Conservation (phyloP, 2,329 filamentous ascomycete species). For the Fusarium temperatum region DNA sequence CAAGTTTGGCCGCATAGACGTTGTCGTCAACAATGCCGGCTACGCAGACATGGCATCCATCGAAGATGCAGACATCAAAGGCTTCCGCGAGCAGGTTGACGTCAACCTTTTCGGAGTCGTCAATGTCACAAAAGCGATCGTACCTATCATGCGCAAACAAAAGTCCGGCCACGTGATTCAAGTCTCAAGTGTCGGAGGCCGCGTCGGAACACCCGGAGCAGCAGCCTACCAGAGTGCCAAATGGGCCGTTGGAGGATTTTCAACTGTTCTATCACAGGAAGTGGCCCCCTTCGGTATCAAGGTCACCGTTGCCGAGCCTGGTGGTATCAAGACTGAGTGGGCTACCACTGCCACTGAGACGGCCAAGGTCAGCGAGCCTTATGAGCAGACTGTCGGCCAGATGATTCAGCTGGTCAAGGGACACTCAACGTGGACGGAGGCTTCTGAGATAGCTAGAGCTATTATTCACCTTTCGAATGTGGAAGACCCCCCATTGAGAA, state of each 20-base stretch:
- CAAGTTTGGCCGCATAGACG: constrained; percentile 65
- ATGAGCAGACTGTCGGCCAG: constrained; percentile 48
- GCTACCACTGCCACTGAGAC: constrained; percentile 43
- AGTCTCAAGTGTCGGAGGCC: constrained; percentile 51
- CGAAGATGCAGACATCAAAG: constrained; percentile 59
- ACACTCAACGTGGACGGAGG: constrained; percentile 5
- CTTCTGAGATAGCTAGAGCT: constrained; percentile 41
- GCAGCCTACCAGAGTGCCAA: constrained; percentile 52
- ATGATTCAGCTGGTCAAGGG: constrained; percentile 7
- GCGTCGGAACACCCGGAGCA: constrained; percentile 46
- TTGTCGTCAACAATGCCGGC: constrained; percentile 70
- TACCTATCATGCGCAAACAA: constrained; percentile 47
- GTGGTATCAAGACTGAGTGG: constrained; percentile 54
- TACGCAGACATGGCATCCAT: constrained; percentile 63
- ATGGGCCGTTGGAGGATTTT: constrained; percentile 52
- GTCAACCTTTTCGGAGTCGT: constrained; percentile 68
- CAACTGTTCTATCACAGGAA: constrained; percentile 49
- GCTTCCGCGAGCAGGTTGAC: constrained; percentile 64
- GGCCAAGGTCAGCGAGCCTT: constrained; percentile 46
- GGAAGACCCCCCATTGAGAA: constrained; percentile 44
- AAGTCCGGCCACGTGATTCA: constrained; percentile 50
- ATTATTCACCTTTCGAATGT: constrained; percentile 41
- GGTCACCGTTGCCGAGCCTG: constrained; percentile 52
- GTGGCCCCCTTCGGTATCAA: constrained; percentile 50
- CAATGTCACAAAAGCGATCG: constrained; percentile 57